Evolutionary conservation across 2,329 filamentous ascomycete species (phyloP).

Genomic region (Balansia obtecta): DNA sequence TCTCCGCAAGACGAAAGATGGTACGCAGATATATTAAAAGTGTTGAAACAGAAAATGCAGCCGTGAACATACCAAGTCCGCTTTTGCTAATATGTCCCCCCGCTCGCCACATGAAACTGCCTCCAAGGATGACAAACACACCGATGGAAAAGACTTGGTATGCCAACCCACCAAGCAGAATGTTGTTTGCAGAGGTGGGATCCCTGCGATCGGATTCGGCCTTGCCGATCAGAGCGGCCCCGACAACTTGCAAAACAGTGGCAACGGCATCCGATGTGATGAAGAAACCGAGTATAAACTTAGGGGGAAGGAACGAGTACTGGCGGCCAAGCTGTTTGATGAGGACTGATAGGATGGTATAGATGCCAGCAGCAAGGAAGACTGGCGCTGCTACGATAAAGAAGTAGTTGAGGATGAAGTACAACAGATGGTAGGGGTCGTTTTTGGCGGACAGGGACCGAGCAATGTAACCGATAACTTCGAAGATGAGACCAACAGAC

Average conservation of each 20-base stretch:
- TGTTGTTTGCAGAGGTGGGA: constrained; percentile 38
- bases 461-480: constrained; percentile 37
- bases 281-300: constrained; percentile 39
- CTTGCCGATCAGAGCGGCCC: constrained; percentile 40
- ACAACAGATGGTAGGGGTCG: constrained; percentile 40
- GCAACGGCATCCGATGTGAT: constrained; percentile 40
- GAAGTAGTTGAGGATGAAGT: constrained; percentile 48
- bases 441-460: constrained; percentile 33
- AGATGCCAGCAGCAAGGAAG: constrained; percentile 42
- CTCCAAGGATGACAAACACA: constrained; percentile 31
- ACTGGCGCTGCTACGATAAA: constrained; percentile 48
- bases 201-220: constrained; percentile 35
- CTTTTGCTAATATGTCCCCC: neutral
- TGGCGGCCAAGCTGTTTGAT: constrained; percentile 30
- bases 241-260: constrained; percentile 39
- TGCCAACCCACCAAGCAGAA: constrained; percentile 40
- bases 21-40: constrained; percentile 39
- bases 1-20: constrained; percentile 41
- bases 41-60: constrained; percentile 30
- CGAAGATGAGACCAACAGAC: constrained; percentile 31
- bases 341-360: constrained; percentile 38
- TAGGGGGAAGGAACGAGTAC: constrained; percentile 32
- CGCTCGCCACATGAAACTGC: constrained; percentile 17
- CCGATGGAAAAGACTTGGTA: constrained; percentile 41
- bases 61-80: constrained; percentile 26